Evolutionary conservation across 306 rosid species (phyloP).

Genomic region (Senna siamea): DNA sequence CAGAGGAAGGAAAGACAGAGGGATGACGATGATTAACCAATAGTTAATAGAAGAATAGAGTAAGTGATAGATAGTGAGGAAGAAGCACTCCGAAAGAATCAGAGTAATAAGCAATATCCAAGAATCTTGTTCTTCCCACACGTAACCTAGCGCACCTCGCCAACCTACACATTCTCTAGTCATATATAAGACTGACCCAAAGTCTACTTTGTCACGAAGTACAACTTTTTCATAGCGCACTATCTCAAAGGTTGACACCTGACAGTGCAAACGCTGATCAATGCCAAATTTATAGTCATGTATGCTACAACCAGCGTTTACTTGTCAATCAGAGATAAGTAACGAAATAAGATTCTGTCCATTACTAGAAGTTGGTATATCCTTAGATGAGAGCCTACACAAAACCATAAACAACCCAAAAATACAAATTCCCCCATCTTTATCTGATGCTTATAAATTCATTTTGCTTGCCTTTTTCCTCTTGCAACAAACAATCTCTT

Average conservation of each 20-base stretch:
- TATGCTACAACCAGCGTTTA: conserved; percentile 15
- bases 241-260: too few relatives aligned
- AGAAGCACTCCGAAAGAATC: not conserved
- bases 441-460: conserved; percentile 43
- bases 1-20: conserved; percentile 22
- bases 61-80: not conserved
- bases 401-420: conserved; percentile 20
- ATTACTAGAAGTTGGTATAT: conserved; percentile 20
- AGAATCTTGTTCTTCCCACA: conserved; percentile 44
- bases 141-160: not conserved
- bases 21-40: not conserved
- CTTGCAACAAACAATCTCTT: conserved; percentile 28
- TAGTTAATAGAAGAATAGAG: conserved; percentile 13
- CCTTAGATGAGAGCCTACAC: conserved; percentile 15
- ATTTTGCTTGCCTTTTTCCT: not conserved
- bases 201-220: not conserved
- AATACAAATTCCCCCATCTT: conserved; percentile 29
- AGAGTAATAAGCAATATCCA: conserved; percentile 21
- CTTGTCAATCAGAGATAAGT: conserved; percentile 29
- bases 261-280: too few relatives aligned
- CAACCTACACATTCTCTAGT: not conserved
- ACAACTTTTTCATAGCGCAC: conserved; percentile 10
- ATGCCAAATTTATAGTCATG: not conserved
- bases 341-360: conserved; percentile 31
- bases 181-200: conserved; percentile 4